Conservation (phyloP, 441 rosid genomes). For the Heliophila coronopifolia region DNA sequence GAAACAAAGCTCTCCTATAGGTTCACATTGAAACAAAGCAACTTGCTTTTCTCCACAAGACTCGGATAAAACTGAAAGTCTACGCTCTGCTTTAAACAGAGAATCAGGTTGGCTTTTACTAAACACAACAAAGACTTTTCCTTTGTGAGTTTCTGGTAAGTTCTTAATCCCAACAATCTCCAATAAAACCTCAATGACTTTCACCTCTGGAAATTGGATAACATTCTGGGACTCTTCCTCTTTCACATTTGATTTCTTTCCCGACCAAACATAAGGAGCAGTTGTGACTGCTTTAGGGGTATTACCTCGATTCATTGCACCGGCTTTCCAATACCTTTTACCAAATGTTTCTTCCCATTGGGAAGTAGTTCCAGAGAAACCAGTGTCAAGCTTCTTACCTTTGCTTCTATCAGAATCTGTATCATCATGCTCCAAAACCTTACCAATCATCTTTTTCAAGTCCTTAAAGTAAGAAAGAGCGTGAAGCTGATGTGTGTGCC, state of each 20-base stretch:
- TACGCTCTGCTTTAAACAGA: constrained; percentile 47
- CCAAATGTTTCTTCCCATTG: constrained; percentile 85
- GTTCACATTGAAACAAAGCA: constrained; percentile 69
- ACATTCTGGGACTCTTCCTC: constrained; percentile 23
- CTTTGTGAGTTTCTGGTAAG: constrained; percentile 57
- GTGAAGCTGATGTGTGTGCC: constrained; percentile 93
- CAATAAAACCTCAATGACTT: constrained; percentile 57
- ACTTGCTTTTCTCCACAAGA: constrained; percentile 47
- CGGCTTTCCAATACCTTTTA: constrained; percentile 77
- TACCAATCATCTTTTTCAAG: constrained; percentile 46
- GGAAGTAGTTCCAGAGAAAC: constrained; percentile 68
- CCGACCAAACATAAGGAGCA: constrained; percentile 29
- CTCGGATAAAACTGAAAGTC: constrained; percentile 53
- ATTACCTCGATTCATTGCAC: constrained; percentile 79
- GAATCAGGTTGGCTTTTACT: constrained; percentile 60
- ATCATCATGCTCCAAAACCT: constrained; percentile 86
- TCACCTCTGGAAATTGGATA: constrained; percentile 38
- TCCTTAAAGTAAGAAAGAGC: constrained; percentile 64
- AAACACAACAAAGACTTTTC: constrained; percentile 46
- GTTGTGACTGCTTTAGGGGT: constrained; percentile 49
- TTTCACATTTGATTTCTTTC: constrained; percentile 28
- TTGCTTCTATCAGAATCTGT: constrained; percentile 70
- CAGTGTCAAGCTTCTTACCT: constrained; percentile 76
- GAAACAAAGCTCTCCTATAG: constrained; percentile 60
- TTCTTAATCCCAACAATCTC: constrained; percentile 63